Evolutionary conservation across 164 flowering plant genomes (phyloP).

Genomic region (Aristolochia californica): DNA sequence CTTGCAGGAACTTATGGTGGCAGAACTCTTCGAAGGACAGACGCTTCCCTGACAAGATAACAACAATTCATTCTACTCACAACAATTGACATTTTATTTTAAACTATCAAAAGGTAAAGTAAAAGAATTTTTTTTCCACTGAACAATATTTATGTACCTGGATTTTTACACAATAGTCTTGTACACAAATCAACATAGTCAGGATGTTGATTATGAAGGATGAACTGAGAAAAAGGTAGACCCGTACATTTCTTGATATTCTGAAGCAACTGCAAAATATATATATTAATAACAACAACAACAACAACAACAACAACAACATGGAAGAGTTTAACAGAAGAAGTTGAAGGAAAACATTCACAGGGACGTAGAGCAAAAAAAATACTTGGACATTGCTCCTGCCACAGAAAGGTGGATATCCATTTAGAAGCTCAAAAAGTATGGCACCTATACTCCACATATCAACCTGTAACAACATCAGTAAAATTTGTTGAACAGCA

Average conservation of each 20-base stretch:
- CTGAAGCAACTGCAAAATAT: conserved; percentile 29
- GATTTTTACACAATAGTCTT: conserved; percentile 36
- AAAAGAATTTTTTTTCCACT: background rate
- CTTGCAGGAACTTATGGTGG: conserved; percentile 32
- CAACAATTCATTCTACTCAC: background rate
- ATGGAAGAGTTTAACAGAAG: background rate
- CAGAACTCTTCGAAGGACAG: conserved; percentile 46
- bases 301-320: no score
- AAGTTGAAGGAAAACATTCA: background rate
- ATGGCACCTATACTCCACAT: conserved; percentile 70
- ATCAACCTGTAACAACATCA: conserved; percentile 30
- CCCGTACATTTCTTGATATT: conserved; percentile 30
- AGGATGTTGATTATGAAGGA: conserved; percentile 28
- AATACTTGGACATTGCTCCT: conserved; percentile 59
- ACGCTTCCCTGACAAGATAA: conserved; percentile 10
- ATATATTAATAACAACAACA: background rate
- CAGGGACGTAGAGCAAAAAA: background rate
- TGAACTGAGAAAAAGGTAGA: conserved; percentile 39
- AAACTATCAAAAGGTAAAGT: background rate
- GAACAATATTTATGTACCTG: conserved; percentile 30
- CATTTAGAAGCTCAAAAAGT: conserved; percentile 61
- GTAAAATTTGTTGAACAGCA: no score
- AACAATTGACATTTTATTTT: no score
- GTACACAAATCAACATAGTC: conserved; percentile 48
- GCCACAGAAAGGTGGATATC: conserved; percentile 54